These are phyloP conservation scores for Nemophila menziesii DNA, from an alignment of 257 asterid genomes.

Conservation along the genomic window DNA sequence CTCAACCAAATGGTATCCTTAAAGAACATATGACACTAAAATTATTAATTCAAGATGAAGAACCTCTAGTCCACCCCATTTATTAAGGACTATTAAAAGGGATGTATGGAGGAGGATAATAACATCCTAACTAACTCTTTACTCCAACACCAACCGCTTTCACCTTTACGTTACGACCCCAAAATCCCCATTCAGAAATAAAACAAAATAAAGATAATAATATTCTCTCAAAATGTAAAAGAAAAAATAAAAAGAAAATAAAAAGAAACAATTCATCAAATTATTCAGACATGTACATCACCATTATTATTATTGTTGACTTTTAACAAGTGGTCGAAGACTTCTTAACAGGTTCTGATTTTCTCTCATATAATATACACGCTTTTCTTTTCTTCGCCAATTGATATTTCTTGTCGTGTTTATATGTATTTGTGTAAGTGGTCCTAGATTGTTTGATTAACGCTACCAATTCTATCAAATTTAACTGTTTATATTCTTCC, in stretches of 20 bases:
- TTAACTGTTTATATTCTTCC: not conserved
- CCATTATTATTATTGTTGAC: conserved; percentile 22
- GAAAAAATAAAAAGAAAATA: conserved; percentile 1
- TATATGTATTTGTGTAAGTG: not conserved
- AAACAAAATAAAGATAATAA: conserved; percentile 6
- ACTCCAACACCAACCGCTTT: conserved; percentile 17
- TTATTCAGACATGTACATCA: conserved; percentile 17
- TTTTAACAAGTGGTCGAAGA: conserved; percentile 7
- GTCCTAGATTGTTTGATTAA: not conserved
- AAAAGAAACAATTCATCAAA: conserved; percentile 8
- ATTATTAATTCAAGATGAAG: too few species aligned
- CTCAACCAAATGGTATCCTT: too few species aligned
- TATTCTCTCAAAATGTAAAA: conserved; percentile 4
- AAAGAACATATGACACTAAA: too few species aligned
- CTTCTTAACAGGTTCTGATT: conserved; percentile 6
- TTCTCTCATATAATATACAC: not conserved
- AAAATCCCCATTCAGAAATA: conserved; percentile 7
- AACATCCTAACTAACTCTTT: conserved; percentile 20
- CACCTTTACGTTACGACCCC: conserved; percentile 9
- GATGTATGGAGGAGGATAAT: too few species aligned
- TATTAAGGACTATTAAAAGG: too few species aligned
- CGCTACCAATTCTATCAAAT: not conserved
- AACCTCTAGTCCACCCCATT: too few species aligned
- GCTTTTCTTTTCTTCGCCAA: conserved; percentile 6
- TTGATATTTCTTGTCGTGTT: not conserved